These are phyloP conservation scores for Pestalotiopsis sp. DNA, from an alignment of 2,329 filamentous ascomycete species.

Conservation along the genomic window DNA sequence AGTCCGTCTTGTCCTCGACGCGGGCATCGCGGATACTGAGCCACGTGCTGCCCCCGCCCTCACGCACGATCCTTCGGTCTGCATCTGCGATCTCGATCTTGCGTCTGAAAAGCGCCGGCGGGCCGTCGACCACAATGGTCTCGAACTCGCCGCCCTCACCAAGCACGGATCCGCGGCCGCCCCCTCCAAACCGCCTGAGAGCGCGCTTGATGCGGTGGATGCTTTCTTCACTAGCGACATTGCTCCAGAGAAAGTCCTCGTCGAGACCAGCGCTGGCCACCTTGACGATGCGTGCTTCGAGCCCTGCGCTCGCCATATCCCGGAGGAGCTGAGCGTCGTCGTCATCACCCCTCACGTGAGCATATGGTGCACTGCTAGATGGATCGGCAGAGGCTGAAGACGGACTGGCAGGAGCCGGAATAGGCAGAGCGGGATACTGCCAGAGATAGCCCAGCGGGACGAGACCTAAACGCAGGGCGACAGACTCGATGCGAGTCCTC, in stretches of 20 bases:
- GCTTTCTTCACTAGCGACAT: constrained; percentile 65
- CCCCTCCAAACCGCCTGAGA: constrained; percentile 68
- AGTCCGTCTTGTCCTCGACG: constrained; percentile 45
- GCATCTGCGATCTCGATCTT: constrained; percentile 64
- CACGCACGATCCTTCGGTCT: constrained; percentile 56
- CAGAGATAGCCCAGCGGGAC: constrained; percentile 85
- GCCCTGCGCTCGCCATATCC: constrained; percentile 78
- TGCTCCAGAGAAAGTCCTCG: constrained; percentile 77
- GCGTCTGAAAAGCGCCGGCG: constrained; percentile 70
- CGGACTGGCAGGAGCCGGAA: constrained; percentile 31
- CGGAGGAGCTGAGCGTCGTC: constrained; percentile 65
- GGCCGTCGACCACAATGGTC: constrained; percentile 85
- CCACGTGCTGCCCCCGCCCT: constrained; percentile 80
- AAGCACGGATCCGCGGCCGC: constrained; percentile 70
- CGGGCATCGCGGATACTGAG: constrained; percentile 63
- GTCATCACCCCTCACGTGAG: constrained; percentile 23
- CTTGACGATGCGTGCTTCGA: constrained; percentile 93
- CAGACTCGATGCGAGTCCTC: constrained; percentile 90
- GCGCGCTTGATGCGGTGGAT: constrained; percentile 52
- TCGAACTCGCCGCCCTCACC: constrained; percentile 97
- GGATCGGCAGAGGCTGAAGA: constrained; percentile 20
- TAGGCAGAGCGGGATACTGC: constrained; percentile 80
- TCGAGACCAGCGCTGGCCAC: constrained; percentile 90
- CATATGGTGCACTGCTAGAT: constrained; percentile 23
- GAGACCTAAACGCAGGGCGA: constrained; percentile 82